Percentiles rank a stretch among this genome's conserved stretches.
These are phyloP conservation scores for Monilinia aucupariae DNA, from an alignment of 2,329 filamentous ascomycete genomes.

Conservation along the genomic window DNA sequence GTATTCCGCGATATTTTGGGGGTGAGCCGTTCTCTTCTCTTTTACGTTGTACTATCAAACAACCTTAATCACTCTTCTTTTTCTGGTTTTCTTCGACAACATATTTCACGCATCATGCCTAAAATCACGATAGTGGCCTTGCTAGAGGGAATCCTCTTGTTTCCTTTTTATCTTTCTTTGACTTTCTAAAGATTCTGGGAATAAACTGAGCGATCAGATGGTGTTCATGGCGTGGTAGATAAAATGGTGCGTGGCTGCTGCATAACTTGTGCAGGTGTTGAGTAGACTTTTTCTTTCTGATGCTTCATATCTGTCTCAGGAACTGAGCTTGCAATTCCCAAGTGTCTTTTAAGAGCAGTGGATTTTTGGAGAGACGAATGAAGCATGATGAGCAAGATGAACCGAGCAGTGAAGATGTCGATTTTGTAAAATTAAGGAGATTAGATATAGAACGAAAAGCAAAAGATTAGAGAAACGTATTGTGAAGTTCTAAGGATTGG, in stretches of 20 bases:
- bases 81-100: background rate
- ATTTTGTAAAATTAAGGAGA: background rate
- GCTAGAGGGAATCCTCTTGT: background rate
- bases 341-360: background rate
- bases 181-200: background rate
- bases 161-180: background rate
- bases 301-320: background rate
- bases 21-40: background rate
- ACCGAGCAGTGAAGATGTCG: background rate
- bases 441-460: background rate
- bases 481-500: fast-evolving
- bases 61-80: background rate
- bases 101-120: background rate
- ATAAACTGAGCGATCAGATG: constrained; percentile 2
- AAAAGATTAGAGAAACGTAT: background rate
- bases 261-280: background rate
- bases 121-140: background rate
- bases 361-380: background rate
- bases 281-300: no score
- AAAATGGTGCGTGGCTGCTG: background rate
- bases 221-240: background rate
- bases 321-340: background rate
- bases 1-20: background rate
- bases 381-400: background rate
- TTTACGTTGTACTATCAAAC: background rate